A percentile compares a stretch with the other conserved stretches of the same genome.
Conservation (phyloP, 2,329 filamentous ascomycete species). For the Elsinoe ampelina region DNA sequence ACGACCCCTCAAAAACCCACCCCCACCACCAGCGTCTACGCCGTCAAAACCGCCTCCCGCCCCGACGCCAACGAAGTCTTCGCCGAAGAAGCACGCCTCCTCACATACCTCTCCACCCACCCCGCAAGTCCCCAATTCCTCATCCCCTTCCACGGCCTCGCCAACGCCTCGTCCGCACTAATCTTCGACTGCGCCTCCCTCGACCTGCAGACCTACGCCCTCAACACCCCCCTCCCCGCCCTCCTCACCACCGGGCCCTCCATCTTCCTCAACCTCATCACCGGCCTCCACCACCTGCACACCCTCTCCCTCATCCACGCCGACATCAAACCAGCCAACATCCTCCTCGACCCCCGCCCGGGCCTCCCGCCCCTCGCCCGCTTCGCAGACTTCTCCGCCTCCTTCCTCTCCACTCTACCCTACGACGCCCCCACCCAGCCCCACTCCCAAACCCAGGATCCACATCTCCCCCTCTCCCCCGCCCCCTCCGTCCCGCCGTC, state of each 20-base stretch:
- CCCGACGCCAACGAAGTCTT: slow-evolving; percentile 27
- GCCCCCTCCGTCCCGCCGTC: slow-evolving; percentile 17
- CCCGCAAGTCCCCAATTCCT: slow-evolving; percentile 20
- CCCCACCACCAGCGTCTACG: slow-evolving; percentile 20
- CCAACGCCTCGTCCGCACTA: slow-evolving; percentile 21
- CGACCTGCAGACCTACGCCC: slow-evolving; percentile 20
- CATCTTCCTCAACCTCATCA: slow-evolving; percentile 32
- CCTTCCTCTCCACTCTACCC: slow-evolving; percentile 22
- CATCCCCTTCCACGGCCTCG: slow-evolving; percentile 27
- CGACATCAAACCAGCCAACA: slow-evolving; percentile 41
- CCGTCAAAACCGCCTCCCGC: slow-evolving; percentile 27
- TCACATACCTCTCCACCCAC: slow-evolving; percentile 24
- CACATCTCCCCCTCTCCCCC: slow-evolving; percentile 22
- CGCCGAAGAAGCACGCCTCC: slow-evolving; percentile 26
- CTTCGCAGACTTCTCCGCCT: slow-evolving; percentile 38
- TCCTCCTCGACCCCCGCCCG: slow-evolving; percentile 29
- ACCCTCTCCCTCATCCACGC: slow-evolving; percentile 33
- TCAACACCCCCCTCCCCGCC: slow-evolving; percentile 17
- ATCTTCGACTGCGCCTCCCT: slow-evolving; percentile 24
- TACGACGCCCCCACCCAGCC: slow-evolving; percentile 29
- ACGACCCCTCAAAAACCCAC: slow-evolving; percentile 16
- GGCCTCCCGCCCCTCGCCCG: slow-evolving; percentile 21
- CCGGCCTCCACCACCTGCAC: slow-evolving; percentile 36
- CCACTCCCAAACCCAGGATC: slow-evolving; percentile 16
- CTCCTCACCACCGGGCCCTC: slow-evolving; percentile 27